A percentile compares a stretch with the other conserved stretches of the same genome.
phyloP scores from a whole-genome alignment of 2,329 filamentous ascomycete genomes.

The Colletotrichum eleusines region DNA sequence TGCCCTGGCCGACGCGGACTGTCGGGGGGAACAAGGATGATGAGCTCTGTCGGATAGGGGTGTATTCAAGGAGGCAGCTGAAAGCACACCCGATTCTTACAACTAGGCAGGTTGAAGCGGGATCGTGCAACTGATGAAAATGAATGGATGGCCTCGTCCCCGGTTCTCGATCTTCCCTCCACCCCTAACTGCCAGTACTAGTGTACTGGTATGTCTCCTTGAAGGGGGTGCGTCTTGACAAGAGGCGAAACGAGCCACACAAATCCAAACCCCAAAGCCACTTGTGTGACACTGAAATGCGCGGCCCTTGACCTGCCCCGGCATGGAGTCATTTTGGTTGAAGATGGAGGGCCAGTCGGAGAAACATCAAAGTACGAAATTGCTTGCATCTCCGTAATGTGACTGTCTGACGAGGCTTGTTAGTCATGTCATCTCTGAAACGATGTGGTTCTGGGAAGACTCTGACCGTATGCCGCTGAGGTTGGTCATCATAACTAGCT shows the following conservation, averaged over 20 bases:
- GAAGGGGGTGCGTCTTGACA: not conserved
- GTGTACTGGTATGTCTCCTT: not conserved
- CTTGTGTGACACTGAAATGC: not conserved
- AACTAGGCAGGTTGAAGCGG: slow-evolving; percentile 29
- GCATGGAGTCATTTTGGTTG: not conserved
- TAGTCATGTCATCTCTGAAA: not conserved
- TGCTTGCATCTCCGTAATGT: not conserved
- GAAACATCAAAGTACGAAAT: not conserved
- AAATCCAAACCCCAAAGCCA: not conserved
- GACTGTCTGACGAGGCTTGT: not conserved
- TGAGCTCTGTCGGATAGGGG: slow-evolving; percentile 27
- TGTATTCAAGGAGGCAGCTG: slow-evolving; percentile 18
- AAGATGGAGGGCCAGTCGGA: not conserved
- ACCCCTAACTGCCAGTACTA: not conserved
- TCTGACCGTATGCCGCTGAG: not conserved
- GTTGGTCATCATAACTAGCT: not conserved
- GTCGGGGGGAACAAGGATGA: slow-evolving; percentile 32
- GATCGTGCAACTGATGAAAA: not conserved
- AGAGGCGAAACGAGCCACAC: not conserved
- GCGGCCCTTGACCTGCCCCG: slow-evolving; percentile 18
- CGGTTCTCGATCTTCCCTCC: not conserved
- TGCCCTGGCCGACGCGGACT: slow-evolving; percentile 27
- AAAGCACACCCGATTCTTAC: slow-evolving; percentile 10
- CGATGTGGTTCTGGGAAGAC: not conserved
- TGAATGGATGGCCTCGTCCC: not conserved